Percentiles rank a stretch among this genome's conserved stretches.
phyloP scores from a whole-genome alignment of 306 rosid species.

The Dryas alaskensis region DNA sequence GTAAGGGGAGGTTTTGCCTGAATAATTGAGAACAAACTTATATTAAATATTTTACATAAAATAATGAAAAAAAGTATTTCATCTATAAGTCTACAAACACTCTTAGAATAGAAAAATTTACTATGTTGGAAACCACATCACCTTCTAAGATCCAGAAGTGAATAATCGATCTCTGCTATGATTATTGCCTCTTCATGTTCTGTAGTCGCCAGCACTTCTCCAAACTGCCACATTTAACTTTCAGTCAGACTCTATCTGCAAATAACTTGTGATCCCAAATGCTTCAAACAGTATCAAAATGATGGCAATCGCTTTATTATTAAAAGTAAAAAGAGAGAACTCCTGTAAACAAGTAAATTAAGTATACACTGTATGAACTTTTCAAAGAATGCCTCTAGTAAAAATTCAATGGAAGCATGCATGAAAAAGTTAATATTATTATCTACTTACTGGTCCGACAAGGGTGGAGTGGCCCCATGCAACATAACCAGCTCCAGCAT shows the following conservation, averaged over 20 bases:
- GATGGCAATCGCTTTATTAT: background rate
- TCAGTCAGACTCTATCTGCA: conserved; percentile 19
- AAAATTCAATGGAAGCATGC: background rate
- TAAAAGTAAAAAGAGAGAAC: background rate
- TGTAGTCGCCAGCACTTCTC: conserved; percentile 88
- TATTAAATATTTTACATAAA: background rate
- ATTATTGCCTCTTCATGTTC: conserved; percentile 88
- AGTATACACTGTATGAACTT: background rate
- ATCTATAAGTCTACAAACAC: background rate
- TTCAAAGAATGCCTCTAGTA: background rate
- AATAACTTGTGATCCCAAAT: background rate
- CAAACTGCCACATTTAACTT: conserved; percentile 53
- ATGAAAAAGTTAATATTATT: conserved; percentile 8
- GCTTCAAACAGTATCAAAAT: conserved; percentile 12
- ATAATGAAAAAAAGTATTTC: background rate
- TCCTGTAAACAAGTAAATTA: background rate
- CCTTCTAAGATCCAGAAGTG: conserved; percentile 72
- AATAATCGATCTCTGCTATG: conserved; percentile 81
- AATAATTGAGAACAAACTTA: conserved; percentile 25
- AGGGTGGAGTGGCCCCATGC: conserved; percentile 99
- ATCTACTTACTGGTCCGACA: conserved; percentile 85
- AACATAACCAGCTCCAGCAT: conserved; percentile 74
- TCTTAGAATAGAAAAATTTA: background rate
- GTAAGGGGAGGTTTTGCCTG: conserved; percentile 82
- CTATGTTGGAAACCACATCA: conserved; percentile 17